phyloP scores from a whole-genome alignment of 192 early-diverging fungal species.

The Diversispora eburnea region DNA sequence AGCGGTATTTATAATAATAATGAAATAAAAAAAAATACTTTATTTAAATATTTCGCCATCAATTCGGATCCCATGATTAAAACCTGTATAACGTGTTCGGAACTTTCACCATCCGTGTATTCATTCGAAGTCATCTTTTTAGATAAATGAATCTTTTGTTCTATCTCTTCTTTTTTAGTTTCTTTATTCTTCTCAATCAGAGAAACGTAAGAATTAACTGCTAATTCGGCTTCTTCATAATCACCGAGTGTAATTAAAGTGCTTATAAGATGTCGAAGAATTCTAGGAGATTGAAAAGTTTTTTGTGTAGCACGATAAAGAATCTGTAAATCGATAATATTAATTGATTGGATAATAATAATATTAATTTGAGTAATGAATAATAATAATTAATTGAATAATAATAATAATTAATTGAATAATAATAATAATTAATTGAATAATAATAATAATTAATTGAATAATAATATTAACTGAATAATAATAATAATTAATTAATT shows the following conservation, averaged over 20 bases:
- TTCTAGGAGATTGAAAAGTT: slow-evolving; percentile 68
- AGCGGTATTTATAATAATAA: neutral
- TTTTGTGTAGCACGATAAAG: slow-evolving; percentile 61
- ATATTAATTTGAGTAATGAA: neutral
- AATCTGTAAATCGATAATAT: slow-evolving; percentile 31
- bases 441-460: slow-evolving; percentile 1
- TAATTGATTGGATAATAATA: neutral
- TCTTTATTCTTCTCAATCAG: slow-evolving; percentile 40
- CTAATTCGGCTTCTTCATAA: slow-evolving; percentile 73
- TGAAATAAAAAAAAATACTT: neutral
- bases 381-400: neutral
- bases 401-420: neutral
- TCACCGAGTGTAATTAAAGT: slow-evolving; percentile 60
- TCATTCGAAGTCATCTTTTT: neutral
- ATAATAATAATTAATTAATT: neutral
- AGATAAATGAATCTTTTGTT: slow-evolving; percentile 5
- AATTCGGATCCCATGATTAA: slow-evolving; percentile 2
- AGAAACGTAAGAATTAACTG: slow-evolving; percentile 58
- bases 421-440: neutral
- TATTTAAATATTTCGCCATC: slow-evolving; percentile 26
- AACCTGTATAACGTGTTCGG: neutral
- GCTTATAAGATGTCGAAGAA: slow-evolving; percentile 61
- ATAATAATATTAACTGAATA: neutral
- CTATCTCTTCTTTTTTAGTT: slow-evolving; percentile 8
- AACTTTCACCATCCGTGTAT: neutral